These are phyloP conservation scores for Nelumbo lutea DNA, from an alignment of 164 flowering plant species.

Conservation along the genomic window DNA sequence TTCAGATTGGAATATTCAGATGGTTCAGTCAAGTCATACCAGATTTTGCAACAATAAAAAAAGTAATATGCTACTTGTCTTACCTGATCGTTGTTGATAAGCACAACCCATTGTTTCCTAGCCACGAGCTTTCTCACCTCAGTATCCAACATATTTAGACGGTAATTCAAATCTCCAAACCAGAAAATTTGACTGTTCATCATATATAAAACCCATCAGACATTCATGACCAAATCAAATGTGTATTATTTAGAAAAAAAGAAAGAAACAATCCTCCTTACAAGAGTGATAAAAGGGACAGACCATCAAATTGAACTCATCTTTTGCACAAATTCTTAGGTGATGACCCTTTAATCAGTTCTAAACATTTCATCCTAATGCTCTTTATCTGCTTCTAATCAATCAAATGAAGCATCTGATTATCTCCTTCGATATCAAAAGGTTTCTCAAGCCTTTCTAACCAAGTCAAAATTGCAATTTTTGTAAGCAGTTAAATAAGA, in stretches of 20 bases:
- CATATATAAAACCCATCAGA: slow-evolving; percentile 12
- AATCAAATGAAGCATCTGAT: background rate
- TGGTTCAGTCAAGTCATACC: background rate
- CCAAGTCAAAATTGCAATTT: too few relatives aligned
- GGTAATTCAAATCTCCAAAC: slow-evolving; percentile 98
- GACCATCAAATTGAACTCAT: background rate
- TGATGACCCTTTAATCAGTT: too few relatives aligned
- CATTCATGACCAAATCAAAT: background rate
- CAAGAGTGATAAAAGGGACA: background rate
- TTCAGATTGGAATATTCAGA: background rate
- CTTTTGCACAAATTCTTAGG: too few relatives aligned
- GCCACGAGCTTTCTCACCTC: slow-evolving; percentile 77
- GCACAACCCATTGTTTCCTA: slow-evolving; percentile 65
- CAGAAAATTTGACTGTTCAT: slow-evolving; percentile 83
- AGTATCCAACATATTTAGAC: slow-evolving; percentile 70
- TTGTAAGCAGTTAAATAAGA: too few relatives aligned
- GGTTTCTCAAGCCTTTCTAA: too few relatives aligned
- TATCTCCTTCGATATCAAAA: too few relatives aligned
- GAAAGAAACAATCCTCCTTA: background rate
- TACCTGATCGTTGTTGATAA: slow-evolving; percentile 82
- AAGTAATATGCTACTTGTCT: background rate
- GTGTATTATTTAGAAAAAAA: background rate
- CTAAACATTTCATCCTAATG: too few relatives aligned
- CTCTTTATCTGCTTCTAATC: background rate
- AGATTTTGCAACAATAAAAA: background rate